Evolutionary conservation across 2,329 filamentous ascomycete species (phyloP), one percentile per base, ranked within the genome.

Genomic region (Lachnellula cervina): DNA sequence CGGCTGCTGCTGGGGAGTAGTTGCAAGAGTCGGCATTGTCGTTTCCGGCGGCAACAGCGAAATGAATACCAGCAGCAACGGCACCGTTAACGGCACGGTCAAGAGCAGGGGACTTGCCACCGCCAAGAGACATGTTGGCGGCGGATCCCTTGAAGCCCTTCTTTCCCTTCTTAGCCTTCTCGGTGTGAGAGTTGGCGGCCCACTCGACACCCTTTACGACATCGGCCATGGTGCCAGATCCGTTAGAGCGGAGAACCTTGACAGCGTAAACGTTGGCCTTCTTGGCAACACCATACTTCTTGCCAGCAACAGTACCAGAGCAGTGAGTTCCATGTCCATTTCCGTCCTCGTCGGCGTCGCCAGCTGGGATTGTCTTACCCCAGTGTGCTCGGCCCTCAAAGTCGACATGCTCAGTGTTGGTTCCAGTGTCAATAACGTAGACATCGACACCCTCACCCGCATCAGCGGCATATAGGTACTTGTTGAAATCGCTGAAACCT

Each of bases 261-360:
- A 99, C 92, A 63, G 94, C 94, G 70, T 95, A 92, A 74, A 99
- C 80, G 67, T 90, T 86, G 71, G 95, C 94, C 84, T 97, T 97
- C 87, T 99, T 99, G 73, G 94, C 93, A 62, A 99, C 94, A 83
- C 94, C 94, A 72, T 96, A 99, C 81, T 96, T 97, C 85, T 94
- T 95, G 72, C 95, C 94, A 64, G 89, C 94, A 69, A 99, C 87
- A 61, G 95, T 99, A 68, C 94, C 94, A 62, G 94, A 97, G 86
- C 94, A 99, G 82, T 99, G 94, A 69, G 94, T 99, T 69, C 94
- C 94, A 80, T 99, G 94, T 60, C 94, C 94, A 69, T 99, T 99
- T 74, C 94, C 94, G 77, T 99, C 94, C 66, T 83, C 80, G 71
- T 99, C 94, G 50, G 81, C 86, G 71, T 99, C 92, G 59, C 86